Conservation (phyloP, 768 basidiomycete genomes). For the Rickenella mellea region DNA sequence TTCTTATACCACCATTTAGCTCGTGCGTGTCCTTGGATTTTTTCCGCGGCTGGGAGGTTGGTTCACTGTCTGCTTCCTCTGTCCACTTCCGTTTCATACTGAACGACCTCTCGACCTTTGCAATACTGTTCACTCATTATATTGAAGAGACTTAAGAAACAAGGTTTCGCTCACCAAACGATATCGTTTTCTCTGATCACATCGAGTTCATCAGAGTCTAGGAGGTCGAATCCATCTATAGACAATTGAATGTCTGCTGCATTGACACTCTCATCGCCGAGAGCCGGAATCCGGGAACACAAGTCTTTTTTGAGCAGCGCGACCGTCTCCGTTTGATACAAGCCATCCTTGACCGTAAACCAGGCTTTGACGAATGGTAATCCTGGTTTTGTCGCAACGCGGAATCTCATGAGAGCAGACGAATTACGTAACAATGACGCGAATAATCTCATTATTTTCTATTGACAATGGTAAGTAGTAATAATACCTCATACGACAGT, state of each 20-base stretch:
- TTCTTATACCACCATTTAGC: too few relatives aligned
- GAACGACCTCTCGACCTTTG: too few relatives aligned
- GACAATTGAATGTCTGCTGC: conserved; percentile 12
- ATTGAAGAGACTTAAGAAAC: too few relatives aligned
- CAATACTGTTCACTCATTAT: too few relatives aligned
- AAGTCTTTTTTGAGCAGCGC: conserved; percentile 15
- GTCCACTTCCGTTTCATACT: too few relatives aligned
- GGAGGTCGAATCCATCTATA: conserved; percentile 21
- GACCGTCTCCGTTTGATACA: too few relatives aligned
- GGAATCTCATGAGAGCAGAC: conserved; percentile 13
- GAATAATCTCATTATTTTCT: too few relatives aligned
- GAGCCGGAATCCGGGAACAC: conserved; percentile 12
- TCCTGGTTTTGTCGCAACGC: conserved; percentile 15
- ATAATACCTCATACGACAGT: too few relatives aligned
- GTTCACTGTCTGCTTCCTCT: too few relatives aligned
- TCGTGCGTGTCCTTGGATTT: too few relatives aligned
- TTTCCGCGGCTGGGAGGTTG: too few relatives aligned
- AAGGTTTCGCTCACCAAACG: conserved; percentile 16
- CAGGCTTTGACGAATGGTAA: conserved; percentile 18
- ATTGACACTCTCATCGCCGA: conserved; percentile 3
- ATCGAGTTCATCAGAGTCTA: conserved; percentile 17
- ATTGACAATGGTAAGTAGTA: too few relatives aligned
- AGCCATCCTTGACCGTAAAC: conserved; percentile 14
- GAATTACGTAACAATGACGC: neutral
- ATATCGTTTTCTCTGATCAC: conserved; percentile 21